Conservation (phyloP, 2,329 filamentous ascomycete genomes). For the Bipolaris zeicola region DNA sequence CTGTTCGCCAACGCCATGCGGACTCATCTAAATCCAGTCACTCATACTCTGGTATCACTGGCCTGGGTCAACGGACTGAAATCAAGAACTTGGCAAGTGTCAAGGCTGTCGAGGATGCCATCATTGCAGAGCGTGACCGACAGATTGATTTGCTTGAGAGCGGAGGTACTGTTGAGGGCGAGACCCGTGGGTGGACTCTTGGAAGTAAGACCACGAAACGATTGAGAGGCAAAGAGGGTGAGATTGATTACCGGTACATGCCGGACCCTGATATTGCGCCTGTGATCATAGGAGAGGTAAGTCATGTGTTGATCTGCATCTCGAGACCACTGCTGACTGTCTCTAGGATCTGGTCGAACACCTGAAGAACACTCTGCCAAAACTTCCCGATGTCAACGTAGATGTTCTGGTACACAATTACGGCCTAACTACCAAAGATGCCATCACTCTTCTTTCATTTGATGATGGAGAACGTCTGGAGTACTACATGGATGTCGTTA, state of each 20-base stretch:
- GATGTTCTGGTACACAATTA: constrained; percentile 66
- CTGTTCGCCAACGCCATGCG: constrained; percentile 65
- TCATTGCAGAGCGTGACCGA: constrained; percentile 85
- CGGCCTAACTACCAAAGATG: constrained; percentile 78
- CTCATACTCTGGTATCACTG: constrained; percentile 63
- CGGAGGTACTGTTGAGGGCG: constrained; percentile 76
- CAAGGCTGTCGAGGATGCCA: constrained; percentile 92
- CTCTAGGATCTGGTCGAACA: constrained; percentile 66
- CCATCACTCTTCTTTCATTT: constrained; percentile 75
- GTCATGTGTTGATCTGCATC: not conserved
- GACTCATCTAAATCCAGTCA: constrained; percentile 38
- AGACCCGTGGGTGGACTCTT: constrained; percentile 92
- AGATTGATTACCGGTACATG: constrained; percentile 98
- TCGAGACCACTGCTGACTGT: constrained; percentile 10
- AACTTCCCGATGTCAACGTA: constrained; percentile 73
- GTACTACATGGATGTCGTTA: constrained; percentile 75
- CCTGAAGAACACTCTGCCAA: constrained; percentile 67
- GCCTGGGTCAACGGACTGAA: constrained; percentile 85
- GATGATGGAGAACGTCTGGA: constrained; percentile 81
- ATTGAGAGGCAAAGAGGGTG: constrained; percentile 90
- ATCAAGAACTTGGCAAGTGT: constrained; percentile 97
- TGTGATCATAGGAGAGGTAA: constrained; percentile 68
- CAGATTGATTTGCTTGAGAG: constrained; percentile 81
- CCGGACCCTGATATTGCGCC: constrained; percentile 90
- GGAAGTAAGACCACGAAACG: constrained; percentile 80